phyloP scores from a whole-genome alignment of 2,329 filamentous ascomycete genomes.

The Aureobasidium pullulans region DNA sequence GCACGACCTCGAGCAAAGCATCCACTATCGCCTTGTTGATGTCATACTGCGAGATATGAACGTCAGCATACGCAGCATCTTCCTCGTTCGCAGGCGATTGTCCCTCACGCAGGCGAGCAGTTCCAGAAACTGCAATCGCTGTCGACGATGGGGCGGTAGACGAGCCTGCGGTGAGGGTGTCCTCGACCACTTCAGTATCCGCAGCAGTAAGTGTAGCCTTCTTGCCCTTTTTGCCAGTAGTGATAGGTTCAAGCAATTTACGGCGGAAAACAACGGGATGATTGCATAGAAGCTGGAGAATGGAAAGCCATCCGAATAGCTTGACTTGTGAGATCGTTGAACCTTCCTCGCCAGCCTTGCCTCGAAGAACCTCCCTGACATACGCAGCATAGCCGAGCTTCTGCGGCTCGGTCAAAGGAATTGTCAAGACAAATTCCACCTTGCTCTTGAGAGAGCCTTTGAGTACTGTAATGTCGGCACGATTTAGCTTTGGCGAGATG shows the following conservation, averaged over 20 bases:
- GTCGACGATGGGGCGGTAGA: not conserved
- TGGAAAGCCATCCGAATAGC: conserved; percentile 49
- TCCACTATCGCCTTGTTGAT: conserved; percentile 27
- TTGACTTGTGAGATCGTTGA: conserved; percentile 30
- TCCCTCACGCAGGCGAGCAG: not conserved
- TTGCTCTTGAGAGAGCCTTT: conserved; percentile 64
- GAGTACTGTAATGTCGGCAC: conserved; percentile 62
- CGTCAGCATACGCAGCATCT: conserved; percentile 22
- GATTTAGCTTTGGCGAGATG: conserved; percentile 70
- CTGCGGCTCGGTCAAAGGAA: conserved; percentile 64
- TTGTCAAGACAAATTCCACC: conserved; percentile 70
- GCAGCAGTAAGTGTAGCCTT: conserved; percentile 12
- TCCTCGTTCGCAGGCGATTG: not conserved
- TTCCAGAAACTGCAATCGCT: not conserved
- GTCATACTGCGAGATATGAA: conserved; percentile 33
- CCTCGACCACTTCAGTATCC: not conserved
- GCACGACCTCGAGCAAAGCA: conserved; percentile 4
- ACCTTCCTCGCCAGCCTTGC: conserved; percentile 22
- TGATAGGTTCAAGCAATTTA: conserved; percentile 38
- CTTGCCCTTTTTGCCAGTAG: conserved; percentile 8
- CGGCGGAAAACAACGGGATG: conserved; percentile 49
- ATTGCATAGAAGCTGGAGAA: conserved; percentile 49
- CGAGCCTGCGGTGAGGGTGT: not conserved
- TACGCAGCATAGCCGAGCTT: conserved; percentile 52
- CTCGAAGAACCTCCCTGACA: conserved; percentile 34